These are phyloP conservation scores for Zhuliangozyma parablackwelliae DNA, from an alignment of 1,139 yeast genomes.

Conservation along the genomic window DNA sequence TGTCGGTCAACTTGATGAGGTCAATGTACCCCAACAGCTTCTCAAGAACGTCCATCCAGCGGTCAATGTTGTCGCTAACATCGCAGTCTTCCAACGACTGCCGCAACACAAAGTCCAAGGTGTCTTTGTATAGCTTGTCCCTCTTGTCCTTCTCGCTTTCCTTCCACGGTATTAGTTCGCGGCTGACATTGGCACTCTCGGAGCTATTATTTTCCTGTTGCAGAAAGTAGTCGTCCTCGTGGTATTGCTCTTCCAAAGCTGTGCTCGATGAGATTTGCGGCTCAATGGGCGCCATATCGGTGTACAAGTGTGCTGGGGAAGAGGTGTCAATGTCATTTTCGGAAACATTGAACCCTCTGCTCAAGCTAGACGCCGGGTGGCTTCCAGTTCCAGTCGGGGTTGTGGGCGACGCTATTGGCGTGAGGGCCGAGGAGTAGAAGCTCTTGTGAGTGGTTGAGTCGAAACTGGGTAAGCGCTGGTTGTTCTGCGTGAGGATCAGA, in stretches of 20 bases:
- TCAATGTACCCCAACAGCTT: constrained; percentile 23
- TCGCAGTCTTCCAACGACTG: constrained; percentile 67
- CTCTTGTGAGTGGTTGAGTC: constrained; percentile 11
- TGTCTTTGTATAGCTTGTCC: constrained; percentile 19
- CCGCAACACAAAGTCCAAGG: constrained; percentile 37
- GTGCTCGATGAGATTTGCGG: constrained; percentile 9
- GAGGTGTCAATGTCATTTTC: constrained; percentile 4
- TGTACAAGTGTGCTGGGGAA: constrained; percentile 1
- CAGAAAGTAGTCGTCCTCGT: background rate
- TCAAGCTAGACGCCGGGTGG: constrained; percentile 4
- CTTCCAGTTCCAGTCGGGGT: constrained; percentile 9
- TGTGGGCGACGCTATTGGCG: constrained; percentile 18
- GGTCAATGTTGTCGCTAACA: constrained; percentile 33
- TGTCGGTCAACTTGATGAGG: constrained; percentile 50
- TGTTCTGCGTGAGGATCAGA: constrained; percentile 22
- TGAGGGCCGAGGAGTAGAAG: constrained; percentile 2
- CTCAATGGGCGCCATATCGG: constrained; percentile 9
- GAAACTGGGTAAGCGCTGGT: constrained; percentile 19
- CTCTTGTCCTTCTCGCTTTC: constrained; percentile 4
- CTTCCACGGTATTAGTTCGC: background rate
- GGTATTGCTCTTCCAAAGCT: constrained; percentile 1
- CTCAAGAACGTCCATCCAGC: constrained; percentile 35
- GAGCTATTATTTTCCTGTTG: too few species aligned
- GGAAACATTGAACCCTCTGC: background rate
- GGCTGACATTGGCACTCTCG: too few species aligned